phyloP scores from a whole-genome alignment of 164 flowering plant species.

The Annona squamosa region DNA sequence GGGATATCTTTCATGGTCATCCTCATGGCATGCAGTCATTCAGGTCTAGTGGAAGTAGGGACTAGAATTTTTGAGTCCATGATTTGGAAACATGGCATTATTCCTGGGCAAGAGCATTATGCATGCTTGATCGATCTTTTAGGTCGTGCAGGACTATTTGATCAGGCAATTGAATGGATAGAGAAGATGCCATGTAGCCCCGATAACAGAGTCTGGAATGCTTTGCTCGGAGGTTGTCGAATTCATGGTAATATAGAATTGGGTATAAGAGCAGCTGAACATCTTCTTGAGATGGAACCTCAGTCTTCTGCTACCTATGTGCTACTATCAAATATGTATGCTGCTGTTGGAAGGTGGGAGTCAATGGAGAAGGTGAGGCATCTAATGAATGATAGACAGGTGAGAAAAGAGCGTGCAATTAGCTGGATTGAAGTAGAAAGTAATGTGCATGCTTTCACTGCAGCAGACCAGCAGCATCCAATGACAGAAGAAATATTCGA shows the following conservation, averaged over 20 bases:
- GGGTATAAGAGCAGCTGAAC: constrained; percentile 47
- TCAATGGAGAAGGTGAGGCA: constrained; percentile 40
- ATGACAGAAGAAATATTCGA: constrained; percentile 32
- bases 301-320: constrained; percentile 44
- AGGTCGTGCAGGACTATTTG: constrained; percentile 53
- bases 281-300: constrained; percentile 51
- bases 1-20: constrained; percentile 44
- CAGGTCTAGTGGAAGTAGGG: constrained; percentile 60
- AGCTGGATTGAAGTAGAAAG: constrained; percentile 58
- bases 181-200: constrained; percentile 43
- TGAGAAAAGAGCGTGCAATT: constrained; percentile 40
- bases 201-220: constrained; percentile 48
- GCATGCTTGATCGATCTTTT: constrained; percentile 62
- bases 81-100: constrained; percentile 31
- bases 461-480: constrained; percentile 37
- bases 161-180: constrained; percentile 30
- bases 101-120: constrained; percentile 57
- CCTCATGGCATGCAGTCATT: constrained; percentile 57
- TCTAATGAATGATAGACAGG: constrained; percentile 41
- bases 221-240: constrained; percentile 49
- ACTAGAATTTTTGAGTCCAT: constrained; percentile 39
- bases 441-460: constrained; percentile 33
- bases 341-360: constrained; percentile 45
- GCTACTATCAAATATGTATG: constrained; percentile 52
- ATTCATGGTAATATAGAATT: constrained; percentile 49